phyloP scores from a whole-genome alignment of 306 rosid species.

The Lathyrus oleraceus region DNA sequence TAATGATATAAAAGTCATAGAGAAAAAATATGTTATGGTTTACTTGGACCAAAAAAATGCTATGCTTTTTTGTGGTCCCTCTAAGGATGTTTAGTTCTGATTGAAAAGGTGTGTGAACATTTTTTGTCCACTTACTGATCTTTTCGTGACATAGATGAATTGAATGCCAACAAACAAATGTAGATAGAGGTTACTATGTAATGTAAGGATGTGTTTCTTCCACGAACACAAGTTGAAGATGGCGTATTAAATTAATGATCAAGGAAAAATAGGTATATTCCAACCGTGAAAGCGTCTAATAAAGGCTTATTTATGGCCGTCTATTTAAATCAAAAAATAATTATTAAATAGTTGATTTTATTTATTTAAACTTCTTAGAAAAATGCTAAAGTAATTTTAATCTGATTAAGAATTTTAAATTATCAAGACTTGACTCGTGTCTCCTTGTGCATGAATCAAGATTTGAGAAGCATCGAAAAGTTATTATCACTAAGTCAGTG shows the following conservation, averaged over 20 bases:
- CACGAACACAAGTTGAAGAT: constrained; percentile 6
- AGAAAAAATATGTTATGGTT: not conserved
- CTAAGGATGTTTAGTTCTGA: not conserved
- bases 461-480: no score
- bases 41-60: constrained; percentile 24
- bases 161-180: constrained; percentile 4
- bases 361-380: no score
- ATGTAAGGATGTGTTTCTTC: constrained; percentile 19
- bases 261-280: not conserved
- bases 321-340: not conserved
- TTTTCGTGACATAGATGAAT: constrained; percentile 7
- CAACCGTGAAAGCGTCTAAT: not conserved
- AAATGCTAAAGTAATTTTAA: no score
- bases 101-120: not conserved
- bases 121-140: constrained; percentile 9
- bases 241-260: not conserved
- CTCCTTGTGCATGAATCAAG: no score
- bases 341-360: no score
- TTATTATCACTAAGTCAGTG: no score
- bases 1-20: not conserved
- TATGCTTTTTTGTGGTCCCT: constrained; percentile 29
- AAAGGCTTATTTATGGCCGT: not conserved
- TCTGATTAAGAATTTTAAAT: no score
- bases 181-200: not conserved
- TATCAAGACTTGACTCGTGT: no score